Base-by-base conservation (phyloP, 305 asterid species). In the Stenogyne calaminthoides region DNA sequence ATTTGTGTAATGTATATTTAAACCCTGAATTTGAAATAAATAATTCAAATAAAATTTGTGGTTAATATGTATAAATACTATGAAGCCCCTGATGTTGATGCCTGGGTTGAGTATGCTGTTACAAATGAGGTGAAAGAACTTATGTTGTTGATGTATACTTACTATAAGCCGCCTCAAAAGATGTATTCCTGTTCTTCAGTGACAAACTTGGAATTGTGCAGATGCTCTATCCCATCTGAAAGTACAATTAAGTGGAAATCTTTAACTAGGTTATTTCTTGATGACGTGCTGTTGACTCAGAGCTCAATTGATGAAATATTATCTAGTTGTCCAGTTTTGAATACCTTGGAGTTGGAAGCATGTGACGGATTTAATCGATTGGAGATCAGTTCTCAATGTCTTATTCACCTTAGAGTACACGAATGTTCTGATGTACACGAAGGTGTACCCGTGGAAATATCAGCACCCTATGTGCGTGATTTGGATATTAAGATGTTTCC, bases 261-360 rank as follows among this genome's bases (percentile, higher is more conserved):
- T 18, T 60, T 78, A 20, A 44, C 66, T 44, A 7, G 8, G 6
- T 71, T 74, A 27, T 10, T 9, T 0, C 11, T 78, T 51, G 7
- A 5, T 3, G 0, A 2, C 0, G 16, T 37, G 14, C 4, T 5
- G 0, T 25, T 78, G 60, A 0, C 8, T 5, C 49, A 69, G 32
- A 2, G 1, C 7, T 46, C 27, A 5, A 7, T 64, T 2, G 69
- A 46, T 19, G 16, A 10, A 5, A 10, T 78, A 61, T 63, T 78
- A 15, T 68, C 72, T 1, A 69, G 82, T 55, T 78, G 82, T 19
- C 79, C 76, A 46, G 77, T 60, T 42, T 69, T 78, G 69, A 15
- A 34, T 6, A 0, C 14, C 11, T 74, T 78, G 65, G 10, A 15
- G 1, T 11, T 78, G 1, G 0, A 6, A 0, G 4, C 0, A 2